These are phyloP conservation scores for Verticillium tricorpus DNA, from an alignment of 2,329 filamentous ascomycete species.

Conservation along the genomic window DNA sequence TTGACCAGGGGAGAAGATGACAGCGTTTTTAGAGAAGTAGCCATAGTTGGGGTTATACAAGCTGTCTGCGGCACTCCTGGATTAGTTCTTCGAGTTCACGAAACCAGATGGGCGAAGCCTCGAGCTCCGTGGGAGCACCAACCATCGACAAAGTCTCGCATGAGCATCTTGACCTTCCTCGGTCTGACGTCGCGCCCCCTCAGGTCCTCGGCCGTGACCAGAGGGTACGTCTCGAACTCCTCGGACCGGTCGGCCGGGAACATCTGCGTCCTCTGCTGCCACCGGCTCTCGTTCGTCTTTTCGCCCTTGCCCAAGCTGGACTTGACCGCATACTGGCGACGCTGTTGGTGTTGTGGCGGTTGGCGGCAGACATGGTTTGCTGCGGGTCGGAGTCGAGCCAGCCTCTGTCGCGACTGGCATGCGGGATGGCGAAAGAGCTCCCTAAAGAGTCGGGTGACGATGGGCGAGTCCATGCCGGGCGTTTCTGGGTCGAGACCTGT, in stretches of 20 bases:
- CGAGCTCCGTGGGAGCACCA: constrained; percentile 18
- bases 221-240: constrained; percentile 78
- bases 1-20: constrained; percentile 89
- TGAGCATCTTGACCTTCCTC: constrained; percentile 89
- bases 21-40: constrained; percentile 93
- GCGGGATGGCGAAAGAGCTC: constrained; percentile 76
- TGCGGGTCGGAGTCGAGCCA: constrained; percentile 19
- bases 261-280: constrained; percentile 78
- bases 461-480: constrained; percentile 70
- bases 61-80: constrained; percentile 61
- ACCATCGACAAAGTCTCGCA: constrained; percentile 97
- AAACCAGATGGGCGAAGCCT: neutral
- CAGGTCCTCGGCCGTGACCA: constrained; percentile 78
- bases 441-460: constrained; percentile 73
- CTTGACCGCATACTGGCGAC: constrained; percentile 20
- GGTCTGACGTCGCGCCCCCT: constrained; percentile 71
- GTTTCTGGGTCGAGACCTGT: neutral
- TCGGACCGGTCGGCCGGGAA: constrained; percentile 72
- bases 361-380: constrained; percentile 12
- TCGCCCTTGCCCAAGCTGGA: constrained; percentile 11
- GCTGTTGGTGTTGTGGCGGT: constrained; percentile 17
- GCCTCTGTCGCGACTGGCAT: constrained; percentile 48
- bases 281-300: constrained; percentile 61
- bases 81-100: neutral
- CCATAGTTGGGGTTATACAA: constrained; percentile 93